Evolutionary conservation across 352 stramenopile species (phyloP).

Genomic region (Phytophthora syringae): DNA sequence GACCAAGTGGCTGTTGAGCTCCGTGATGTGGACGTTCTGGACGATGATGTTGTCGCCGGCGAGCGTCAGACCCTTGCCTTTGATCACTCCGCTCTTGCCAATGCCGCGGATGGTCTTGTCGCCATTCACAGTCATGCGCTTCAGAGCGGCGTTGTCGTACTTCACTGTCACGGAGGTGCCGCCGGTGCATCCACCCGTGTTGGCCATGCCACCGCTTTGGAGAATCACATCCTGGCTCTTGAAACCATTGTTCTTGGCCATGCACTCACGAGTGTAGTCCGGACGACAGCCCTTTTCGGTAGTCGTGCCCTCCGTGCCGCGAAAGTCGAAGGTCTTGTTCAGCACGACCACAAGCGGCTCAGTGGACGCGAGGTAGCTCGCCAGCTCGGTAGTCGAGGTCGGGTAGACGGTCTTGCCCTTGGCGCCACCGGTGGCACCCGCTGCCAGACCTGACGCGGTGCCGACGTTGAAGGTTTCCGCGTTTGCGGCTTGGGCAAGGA

Average conservation of each 20-base stretch:
- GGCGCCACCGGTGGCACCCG: slow-evolving; percentile 36
- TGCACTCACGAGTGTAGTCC: slow-evolving; percentile 38
- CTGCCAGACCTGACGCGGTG: slow-evolving; percentile 23
- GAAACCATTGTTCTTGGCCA: slow-evolving; percentile 43
- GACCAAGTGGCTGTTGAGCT: slow-evolving; percentile 47
- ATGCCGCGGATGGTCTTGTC: slow-evolving; percentile 48
- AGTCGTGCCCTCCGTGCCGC: slow-evolving; percentile 36
- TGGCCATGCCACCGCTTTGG: slow-evolving; percentile 42
- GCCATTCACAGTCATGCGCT: slow-evolving; percentile 34
- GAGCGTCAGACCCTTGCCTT: slow-evolving; percentile 41
- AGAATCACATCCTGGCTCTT: slow-evolving; percentile 48
- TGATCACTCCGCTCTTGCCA: slow-evolving; percentile 37
- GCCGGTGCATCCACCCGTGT: slow-evolving; percentile 46
- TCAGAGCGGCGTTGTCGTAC: slow-evolving; percentile 21
- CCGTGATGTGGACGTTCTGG: slow-evolving; percentile 49
- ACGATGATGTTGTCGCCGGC: slow-evolving; percentile 41
- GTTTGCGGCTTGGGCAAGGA: neutral
- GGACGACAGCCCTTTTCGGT: slow-evolving; percentile 40
- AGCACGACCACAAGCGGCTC: slow-evolving; percentile 40
- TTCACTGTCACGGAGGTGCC: slow-evolving; percentile 27
- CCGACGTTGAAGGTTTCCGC: slow-evolving; percentile 20
- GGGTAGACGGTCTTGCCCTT: slow-evolving; percentile 30
- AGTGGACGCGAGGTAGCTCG: slow-evolving; percentile 26
- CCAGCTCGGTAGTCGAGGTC: slow-evolving; percentile 32
- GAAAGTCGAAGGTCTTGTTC: slow-evolving; percentile 44